Evolutionary conservation across 208 protist species (phyloP).

Genomic region (Trypanosoma vivax): DNA sequence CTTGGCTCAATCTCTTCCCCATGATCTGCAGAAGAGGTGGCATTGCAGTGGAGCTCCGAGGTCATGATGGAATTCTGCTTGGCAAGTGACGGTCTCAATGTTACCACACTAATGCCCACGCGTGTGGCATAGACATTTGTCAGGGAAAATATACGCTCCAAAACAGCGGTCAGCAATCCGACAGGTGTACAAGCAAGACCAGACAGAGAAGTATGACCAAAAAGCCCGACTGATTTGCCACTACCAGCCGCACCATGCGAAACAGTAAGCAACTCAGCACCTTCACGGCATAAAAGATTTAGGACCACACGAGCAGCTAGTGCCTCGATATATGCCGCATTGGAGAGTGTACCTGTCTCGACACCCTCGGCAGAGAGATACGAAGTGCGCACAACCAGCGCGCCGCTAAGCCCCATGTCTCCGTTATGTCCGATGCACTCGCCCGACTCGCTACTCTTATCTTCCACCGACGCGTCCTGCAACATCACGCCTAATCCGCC

Average conservation of each 20-base stretch:
- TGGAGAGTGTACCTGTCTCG: constrained; percentile 4
- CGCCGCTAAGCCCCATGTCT: not conserved
- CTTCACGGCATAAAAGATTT: not conserved
- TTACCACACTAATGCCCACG: constrained; percentile 16
- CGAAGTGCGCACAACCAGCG: constrained; percentile 13
- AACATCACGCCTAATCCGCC: constrained; percentile 8
- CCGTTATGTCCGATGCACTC: not conserved
- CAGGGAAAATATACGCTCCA: constrained; percentile 13
- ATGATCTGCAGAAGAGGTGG: too few species aligned
- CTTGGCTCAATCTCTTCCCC: too few species aligned
- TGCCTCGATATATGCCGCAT: constrained; percentile 1
- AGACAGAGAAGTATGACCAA: not conserved
- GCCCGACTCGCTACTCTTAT: not conserved
- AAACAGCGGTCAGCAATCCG: constrained; percentile 6
- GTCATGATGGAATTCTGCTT: too few species aligned
- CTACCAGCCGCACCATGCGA: constrained; percentile 14
- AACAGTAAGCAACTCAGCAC: constrained; percentile 14
- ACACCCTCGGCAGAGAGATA: constrained; percentile 8
- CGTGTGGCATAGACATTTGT: too few species aligned
- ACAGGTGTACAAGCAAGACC: not conserved
- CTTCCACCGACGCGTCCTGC: not conserved
- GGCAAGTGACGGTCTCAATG: constrained; percentile 3
- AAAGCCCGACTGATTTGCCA: constrained; percentile 17
- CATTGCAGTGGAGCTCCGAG: too few species aligned
- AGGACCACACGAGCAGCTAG: constrained; percentile 4